Conservation (phyloP, 164 flowering plant species). For the Annona squamosa region DNA sequence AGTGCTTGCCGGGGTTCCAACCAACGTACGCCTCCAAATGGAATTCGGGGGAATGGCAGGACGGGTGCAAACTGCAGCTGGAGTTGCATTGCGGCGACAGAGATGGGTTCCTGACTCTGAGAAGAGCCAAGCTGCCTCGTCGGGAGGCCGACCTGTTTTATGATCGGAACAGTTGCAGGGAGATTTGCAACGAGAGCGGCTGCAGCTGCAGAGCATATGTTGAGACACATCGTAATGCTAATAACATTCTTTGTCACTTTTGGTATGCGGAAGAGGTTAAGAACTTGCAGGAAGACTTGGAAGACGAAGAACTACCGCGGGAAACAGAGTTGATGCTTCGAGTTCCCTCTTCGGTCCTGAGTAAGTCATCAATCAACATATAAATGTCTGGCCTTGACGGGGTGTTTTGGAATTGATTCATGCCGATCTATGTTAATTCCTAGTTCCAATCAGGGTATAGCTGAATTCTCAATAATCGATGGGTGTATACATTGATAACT, state of each 20-base stretch:
- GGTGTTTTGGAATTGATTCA: too few relatives aligned
- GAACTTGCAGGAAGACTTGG: neutral
- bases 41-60: neutral
- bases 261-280: constrained; percentile 5
- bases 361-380: neutral
- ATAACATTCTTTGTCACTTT: neutral
- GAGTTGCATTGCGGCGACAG: neutral
- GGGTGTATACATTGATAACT: neutral
- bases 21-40: neutral
- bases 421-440: too few relatives aligned
- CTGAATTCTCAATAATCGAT: too few relatives aligned
- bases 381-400: too few relatives aligned
- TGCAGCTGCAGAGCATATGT: constrained; percentile 13
- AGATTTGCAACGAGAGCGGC: neutral
- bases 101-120: neutral
- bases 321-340: constrained; percentile 2
- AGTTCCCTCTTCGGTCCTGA: constrained; percentile 4
- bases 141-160: neutral
- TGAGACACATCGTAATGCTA: neutral
- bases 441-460: too few relatives aligned
- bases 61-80: neutral
- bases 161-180: neutral
- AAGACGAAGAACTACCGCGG: neutral
- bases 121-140: neutral
- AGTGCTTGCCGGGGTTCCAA: constrained; percentile 1